Conservation (phyloP, 2,329 filamentous ascomycete genomes). For the Dendryphion nanum region DNA sequence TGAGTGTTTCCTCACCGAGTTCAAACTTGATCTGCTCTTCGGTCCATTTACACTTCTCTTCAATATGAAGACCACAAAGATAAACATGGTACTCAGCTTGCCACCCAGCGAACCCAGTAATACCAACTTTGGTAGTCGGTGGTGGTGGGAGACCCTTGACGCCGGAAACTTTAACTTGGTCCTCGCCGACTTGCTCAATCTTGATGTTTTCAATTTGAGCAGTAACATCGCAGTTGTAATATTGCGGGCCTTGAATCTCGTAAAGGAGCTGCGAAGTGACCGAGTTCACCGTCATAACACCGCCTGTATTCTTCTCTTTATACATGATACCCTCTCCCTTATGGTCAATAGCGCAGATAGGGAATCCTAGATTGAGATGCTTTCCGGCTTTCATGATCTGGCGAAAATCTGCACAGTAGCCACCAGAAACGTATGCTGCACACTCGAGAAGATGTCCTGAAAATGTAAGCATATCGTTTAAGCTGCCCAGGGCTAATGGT, state of each 20-base stretch:
- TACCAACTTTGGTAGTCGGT: constrained; percentile 50
- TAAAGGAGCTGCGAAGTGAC: constrained; percentile 41
- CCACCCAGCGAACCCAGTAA: constrained; percentile 48
- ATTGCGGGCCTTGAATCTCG: constrained; percentile 41
- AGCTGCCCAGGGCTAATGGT: too few relatives aligned
- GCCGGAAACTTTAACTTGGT: constrained; percentile 51
- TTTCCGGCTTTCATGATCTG: constrained; percentile 24
- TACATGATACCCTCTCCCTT: constrained; percentile 48
- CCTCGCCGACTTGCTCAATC: constrained; percentile 51
- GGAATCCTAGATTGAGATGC: constrained; percentile 46
- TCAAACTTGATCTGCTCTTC: constrained; percentile 37
- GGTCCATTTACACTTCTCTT: constrained; percentile 46
- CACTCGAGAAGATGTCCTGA: constrained; percentile 47
- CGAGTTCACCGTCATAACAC: constrained; percentile 21
- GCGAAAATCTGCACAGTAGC: constrained; percentile 44
- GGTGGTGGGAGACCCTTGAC: constrained; percentile 44
- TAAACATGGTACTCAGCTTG: constrained; percentile 49
- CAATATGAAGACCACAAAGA: constrained; percentile 46
- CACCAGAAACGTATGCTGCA: constrained; percentile 42
- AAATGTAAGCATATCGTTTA: constrained; percentile 7
- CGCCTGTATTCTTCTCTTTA: constrained; percentile 44
- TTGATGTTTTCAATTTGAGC: constrained; percentile 51
- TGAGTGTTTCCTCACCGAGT: constrained; percentile 34
- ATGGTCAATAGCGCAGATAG: constrained; percentile 47
- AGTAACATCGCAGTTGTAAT: constrained; percentile 58